phyloP scores from a whole-genome alignment of 108 stramenopile genomes.

The Cyclotella distinguenda region DNA sequence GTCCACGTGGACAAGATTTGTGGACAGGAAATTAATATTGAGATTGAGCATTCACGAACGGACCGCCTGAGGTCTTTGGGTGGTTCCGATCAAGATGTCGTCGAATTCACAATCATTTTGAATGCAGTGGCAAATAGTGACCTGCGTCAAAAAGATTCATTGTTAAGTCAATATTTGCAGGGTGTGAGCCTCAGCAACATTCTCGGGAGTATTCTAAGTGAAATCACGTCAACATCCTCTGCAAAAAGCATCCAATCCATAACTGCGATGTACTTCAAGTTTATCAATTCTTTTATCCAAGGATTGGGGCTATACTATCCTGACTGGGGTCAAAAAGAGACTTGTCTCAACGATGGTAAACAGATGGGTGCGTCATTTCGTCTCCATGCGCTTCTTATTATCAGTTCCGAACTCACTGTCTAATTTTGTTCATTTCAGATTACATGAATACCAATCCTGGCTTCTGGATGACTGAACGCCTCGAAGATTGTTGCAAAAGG shows the following conservation, averaged over 20 bases:
- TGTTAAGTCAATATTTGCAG: conserved; percentile 9
- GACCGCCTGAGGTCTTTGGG: not conserved
- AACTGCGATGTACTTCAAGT: conserved; percentile 9
- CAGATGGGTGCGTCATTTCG: conserved; percentile 8
- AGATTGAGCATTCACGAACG: not conserved
- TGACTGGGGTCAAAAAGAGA: conserved; percentile 6
- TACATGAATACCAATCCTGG: conserved; percentile 17
- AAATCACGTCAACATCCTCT: not conserved
- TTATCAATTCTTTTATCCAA: conserved; percentile 9
- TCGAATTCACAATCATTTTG: conserved; percentile 14
- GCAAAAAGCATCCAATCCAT: conserved; percentile 9
- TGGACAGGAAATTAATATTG: conserved; percentile 7
- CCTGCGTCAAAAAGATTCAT: conserved; percentile 5
- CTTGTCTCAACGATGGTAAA: conserved; percentile 15
- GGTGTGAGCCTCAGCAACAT: not conserved
- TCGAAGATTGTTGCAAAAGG: conserved; percentile 6
- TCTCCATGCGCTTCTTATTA: too few species aligned
- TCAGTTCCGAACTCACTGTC: too few species aligned
- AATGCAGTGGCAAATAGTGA: conserved; percentile 6
- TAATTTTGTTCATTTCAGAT: not conserved
- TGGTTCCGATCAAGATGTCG: not conserved
- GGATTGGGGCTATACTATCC: conserved; percentile 19
- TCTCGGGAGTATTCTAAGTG: conserved; percentile 1
- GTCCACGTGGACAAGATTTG: conserved; percentile 8
- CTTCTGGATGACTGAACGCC: not conserved